Percentiles rank a stretch among this genome's conserved stretches.
phyloP scores from a whole-genome alignment of 2,329 filamentous ascomycete species.

The Colletotrichum truncatum region DNA sequence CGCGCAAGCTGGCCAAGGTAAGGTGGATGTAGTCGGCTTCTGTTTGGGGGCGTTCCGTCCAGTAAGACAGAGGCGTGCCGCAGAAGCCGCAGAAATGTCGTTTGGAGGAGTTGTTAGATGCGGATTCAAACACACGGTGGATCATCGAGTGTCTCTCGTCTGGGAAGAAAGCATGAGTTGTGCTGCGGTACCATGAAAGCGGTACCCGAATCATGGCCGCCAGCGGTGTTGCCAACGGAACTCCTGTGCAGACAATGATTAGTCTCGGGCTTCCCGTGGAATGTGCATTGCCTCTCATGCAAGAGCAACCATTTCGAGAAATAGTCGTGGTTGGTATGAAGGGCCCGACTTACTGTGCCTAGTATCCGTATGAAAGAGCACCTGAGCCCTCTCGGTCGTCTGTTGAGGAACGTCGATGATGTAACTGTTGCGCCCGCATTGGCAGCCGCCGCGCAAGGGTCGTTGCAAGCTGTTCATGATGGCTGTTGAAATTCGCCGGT shows the following conservation, averaged over 20 bases:
- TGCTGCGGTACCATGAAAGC: conserved; percentile 80
- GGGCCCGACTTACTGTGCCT: conserved; percentile 72
- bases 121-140: conserved; percentile 72
- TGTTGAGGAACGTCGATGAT: conserved; percentile 73
- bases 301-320: neutral
- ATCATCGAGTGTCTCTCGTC: conserved; percentile 79
- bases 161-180: conserved; percentile 77
- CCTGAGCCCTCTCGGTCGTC: conserved; percentile 65
- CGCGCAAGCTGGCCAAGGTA: conserved; percentile 79
- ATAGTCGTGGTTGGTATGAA: neutral
- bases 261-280: conserved; percentile 15
- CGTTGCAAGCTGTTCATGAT: conserved; percentile 50
- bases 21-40: conserved; percentile 84
- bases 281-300: neutral
- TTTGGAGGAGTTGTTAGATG: conserved; percentile 65
- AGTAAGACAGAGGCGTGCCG: conserved; percentile 85
- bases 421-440: conserved; percentile 88
- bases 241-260: conserved; percentile 54
- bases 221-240: conserved; percentile 75
- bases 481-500: neutral
- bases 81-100: conserved; percentile 93
- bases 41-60: conserved; percentile 76
- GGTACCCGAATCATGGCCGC: conserved; percentile 87
- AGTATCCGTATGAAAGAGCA: conserved; percentile 78
- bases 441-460: conserved; percentile 79